phyloP scores from a whole-genome alignment of 805 yeast species.

The Nematodospora valgi region DNA sequence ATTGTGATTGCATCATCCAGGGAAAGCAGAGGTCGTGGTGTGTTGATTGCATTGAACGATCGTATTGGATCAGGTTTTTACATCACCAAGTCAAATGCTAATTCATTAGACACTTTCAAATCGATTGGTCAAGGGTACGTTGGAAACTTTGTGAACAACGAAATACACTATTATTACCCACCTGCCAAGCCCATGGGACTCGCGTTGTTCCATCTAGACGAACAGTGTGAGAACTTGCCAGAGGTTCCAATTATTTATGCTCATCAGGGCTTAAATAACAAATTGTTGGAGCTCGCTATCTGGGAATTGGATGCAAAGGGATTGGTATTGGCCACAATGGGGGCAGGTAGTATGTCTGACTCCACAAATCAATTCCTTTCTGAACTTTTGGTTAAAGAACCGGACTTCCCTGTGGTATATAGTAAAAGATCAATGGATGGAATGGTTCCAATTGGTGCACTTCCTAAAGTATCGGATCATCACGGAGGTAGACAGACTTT shows the following conservation, averaged over 20 bases:
- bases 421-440: conserved; percentile 71
- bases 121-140: conserved; percentile 57
- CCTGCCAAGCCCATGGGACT: conserved; percentile 55
- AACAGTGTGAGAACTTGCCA: conserved; percentile 23
- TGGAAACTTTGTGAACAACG: conserved; percentile 66
- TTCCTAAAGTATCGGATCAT: conserved; percentile 25
- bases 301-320: conserved; percentile 48
- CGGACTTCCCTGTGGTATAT: conserved; percentile 53
- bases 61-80: conserved; percentile 68
- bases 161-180: conserved; percentile 62
- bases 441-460: conserved; percentile 55
- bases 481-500: conserved; percentile 12
- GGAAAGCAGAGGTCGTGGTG: conserved; percentile 54
- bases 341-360: conserved; percentile 63
- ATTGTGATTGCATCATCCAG: conserved; percentile 56
- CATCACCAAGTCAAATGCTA: conserved; percentile 68
- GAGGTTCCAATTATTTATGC: conserved; percentile 58
- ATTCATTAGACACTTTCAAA: conserved; percentile 67
- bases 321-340: conserved; percentile 64
- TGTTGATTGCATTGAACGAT: conserved; percentile 63
- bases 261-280: conserved; percentile 57
- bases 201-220: conserved; percentile 30
- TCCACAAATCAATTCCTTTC: conserved; percentile 44
- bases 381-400: conserved; percentile 27
- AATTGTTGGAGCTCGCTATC: conserved; percentile 44